Evolutionary conservation across 371 early-diverging fungal genomes (phyloP).

Genomic region (Capillidium rhysosporum): DNA sequence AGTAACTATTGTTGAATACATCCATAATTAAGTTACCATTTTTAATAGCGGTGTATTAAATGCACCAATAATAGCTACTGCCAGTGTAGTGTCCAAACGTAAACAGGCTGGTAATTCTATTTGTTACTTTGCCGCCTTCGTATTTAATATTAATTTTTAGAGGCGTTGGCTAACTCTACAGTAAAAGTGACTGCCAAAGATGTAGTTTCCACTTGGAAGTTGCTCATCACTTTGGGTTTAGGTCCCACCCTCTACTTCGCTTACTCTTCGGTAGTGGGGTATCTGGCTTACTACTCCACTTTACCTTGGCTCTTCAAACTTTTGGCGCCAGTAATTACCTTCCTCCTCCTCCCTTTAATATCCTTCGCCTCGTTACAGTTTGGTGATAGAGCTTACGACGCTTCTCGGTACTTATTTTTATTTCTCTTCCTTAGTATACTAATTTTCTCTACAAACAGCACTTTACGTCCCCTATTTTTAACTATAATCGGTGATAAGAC

Average conservation of each 20-base stretch:
- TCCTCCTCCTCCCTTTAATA: conserved; percentile 41
- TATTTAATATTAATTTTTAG: conserved; percentile 13
- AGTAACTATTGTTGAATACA: conserved; percentile 23
- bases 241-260: conserved; percentile 53
- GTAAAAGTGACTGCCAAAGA: conserved; percentile 91
- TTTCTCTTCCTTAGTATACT: neutral
- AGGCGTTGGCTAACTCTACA: conserved; percentile 68
- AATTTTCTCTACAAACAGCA: conserved; percentile 17
- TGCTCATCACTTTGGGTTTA: conserved; percentile 57
- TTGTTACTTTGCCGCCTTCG: neutral
- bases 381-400: conserved; percentile 75
- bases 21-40: neutral
- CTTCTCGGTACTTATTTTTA: conserved; percentile 31
- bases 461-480: conserved; percentile 64
- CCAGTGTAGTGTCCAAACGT: conserved; percentile 40
- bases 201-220: conserved; percentile 93
- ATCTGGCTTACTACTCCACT: conserved; percentile 18
- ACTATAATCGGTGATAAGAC: conserved; percentile 28
- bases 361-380: conserved; percentile 66
- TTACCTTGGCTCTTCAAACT: conserved; percentile 16
- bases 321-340: conserved; percentile 26
- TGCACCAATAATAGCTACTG: conserved; percentile 52
- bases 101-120: conserved; percentile 39
- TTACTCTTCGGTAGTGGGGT: conserved; percentile 34
- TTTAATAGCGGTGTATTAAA: conserved; percentile 42